These are phyloP conservation scores for Carpinus fangiana DNA, from an alignment of 306 rosid species.

Conservation along the genomic window DNA sequence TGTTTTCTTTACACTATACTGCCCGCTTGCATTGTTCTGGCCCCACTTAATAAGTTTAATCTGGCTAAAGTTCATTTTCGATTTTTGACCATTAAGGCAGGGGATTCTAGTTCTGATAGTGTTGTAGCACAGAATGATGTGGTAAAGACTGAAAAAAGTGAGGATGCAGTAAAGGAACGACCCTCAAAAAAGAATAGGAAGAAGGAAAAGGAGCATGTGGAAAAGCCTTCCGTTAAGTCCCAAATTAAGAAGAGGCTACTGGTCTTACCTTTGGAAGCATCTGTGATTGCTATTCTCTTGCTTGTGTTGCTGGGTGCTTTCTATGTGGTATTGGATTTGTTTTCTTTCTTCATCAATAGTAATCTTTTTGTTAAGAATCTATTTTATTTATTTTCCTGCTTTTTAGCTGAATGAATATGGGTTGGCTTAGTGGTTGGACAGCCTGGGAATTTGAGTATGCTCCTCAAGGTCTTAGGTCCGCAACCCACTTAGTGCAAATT, in stretches of 20 bases:
- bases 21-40: conserved; percentile 18
- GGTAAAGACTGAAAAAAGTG: conserved; percentile 66
- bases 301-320: conserved; percentile 88
- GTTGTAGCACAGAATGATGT: conserved; percentile 45
- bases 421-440: no score
- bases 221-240: conserved; percentile 68
- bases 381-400: neutral
- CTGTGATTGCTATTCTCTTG: conserved; percentile 76
- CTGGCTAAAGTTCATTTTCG: conserved; percentile 27
- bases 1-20: conserved; percentile 21
- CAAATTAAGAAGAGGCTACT: conserved; percentile 74
- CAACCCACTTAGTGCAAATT: no score
- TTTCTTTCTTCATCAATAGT: neutral
- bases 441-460: no score
- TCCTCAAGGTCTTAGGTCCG: no score
- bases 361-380: neutral
- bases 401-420: neutral
- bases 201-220: conserved; percentile 83
- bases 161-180: conserved; percentile 73
- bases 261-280: conserved; percentile 88
- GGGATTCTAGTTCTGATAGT: conserved; percentile 55
- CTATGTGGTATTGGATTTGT: conserved; percentile 79
- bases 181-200: conserved; percentile 67
- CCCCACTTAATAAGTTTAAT: conserved; percentile 21
- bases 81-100: conserved; percentile 53